phyloP scores from a whole-genome alignment of 805 yeast genomes.

The Tetrapisispora fleetii region DNA sequence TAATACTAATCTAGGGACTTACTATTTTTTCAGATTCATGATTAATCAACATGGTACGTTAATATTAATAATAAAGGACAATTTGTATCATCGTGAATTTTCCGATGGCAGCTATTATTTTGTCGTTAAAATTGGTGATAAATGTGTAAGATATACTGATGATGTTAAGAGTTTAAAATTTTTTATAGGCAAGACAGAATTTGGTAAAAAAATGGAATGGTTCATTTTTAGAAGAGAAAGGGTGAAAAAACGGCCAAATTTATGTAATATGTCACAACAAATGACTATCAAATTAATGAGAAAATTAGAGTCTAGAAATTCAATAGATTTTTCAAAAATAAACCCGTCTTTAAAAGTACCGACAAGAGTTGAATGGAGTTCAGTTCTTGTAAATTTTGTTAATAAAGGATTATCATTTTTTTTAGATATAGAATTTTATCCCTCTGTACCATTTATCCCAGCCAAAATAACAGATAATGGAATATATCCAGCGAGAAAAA shows the following conservation, averaged over 20 bases:
- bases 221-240: constrained; percentile 8
- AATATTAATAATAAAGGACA: not conserved
- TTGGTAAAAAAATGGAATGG: constrained; percentile 4
- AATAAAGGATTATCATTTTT: not conserved
- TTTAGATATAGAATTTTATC: constrained; percentile 14
- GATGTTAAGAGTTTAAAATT: constrained; percentile 1
- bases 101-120: constrained; percentile 6
- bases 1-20: too few relatives aligned
- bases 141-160: constrained; percentile 8
- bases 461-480: not conserved
- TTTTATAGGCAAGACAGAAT: not conserved
- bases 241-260: not conserved
- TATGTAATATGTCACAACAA: not conserved
- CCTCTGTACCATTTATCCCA: constrained; percentile 10
- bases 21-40: not conserved
- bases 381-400: constrained; percentile 2
- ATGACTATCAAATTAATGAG: constrained; percentile 9
- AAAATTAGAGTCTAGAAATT: constrained; percentile 4
- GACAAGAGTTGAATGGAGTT: constrained; percentile 9
- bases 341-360: constrained; percentile 1
- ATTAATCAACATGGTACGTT: not conserved
- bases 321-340: not conserved
- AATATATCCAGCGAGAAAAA: too few relatives aligned
- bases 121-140: constrained; percentile 6
- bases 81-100: not conserved